Evolutionary conservation across 345 rosid species (phyloP).

Genomic region (Eucalyptus polybractea): DNA sequence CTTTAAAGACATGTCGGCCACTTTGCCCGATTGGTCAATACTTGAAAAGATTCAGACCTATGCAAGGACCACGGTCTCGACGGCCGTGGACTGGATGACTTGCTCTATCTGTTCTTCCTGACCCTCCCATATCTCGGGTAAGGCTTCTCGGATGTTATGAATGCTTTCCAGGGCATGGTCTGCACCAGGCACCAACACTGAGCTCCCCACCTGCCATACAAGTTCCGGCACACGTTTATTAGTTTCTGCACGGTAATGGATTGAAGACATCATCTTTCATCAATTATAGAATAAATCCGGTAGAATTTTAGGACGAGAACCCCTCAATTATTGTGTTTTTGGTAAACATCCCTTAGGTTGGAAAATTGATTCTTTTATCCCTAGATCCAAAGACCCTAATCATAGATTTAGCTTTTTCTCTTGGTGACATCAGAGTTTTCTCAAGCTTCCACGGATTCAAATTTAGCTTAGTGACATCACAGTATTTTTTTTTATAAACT

Average conservation of each 20-base stretch:
- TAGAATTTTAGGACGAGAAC: background rate
- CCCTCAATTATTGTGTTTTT: background rate
- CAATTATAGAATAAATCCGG: background rate
- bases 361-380: background rate
- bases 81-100: constrained; percentile 36
- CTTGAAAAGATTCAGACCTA: background rate
- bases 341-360: background rate
- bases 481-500: background rate
- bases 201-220: constrained; percentile 58
- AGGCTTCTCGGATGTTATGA: constrained; percentile 75
- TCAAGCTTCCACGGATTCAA: background rate
- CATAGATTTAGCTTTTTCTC: background rate
- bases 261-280: background rate
- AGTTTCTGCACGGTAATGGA: background rate
- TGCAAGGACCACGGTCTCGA: constrained; percentile 57
- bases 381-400: background rate
- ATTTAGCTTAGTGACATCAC: background rate
- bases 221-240: background rate
- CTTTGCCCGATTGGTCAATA: background rate
- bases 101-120: constrained; percentile 41
- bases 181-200: constrained; percentile 52
- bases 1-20: background rate
- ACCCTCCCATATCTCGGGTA: constrained; percentile 70
- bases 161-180: constrained; percentile 68
- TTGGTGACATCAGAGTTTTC: background rate